A percentile compares a stretch with the other conserved stretches of the same genome.
Evolutionary conservation across 441 rosid species (phyloP).

Genomic region (Viola pubescens): DNA sequence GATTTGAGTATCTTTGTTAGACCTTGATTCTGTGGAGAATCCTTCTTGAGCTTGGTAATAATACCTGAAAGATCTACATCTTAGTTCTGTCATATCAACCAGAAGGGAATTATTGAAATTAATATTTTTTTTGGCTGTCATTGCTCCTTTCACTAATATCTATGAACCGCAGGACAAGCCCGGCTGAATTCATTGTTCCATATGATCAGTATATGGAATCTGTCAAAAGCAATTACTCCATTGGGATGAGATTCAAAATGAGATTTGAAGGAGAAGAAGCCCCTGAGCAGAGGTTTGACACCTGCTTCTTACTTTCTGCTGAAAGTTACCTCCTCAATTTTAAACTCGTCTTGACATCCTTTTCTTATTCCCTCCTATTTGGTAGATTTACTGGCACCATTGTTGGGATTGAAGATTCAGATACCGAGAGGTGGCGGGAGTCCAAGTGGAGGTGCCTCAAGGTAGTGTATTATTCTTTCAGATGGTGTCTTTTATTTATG

Average conservation of each 20-base stretch:
- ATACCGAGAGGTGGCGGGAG: constrained; percentile 62
- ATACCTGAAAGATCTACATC: not conserved
- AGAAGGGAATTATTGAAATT: too few species aligned
- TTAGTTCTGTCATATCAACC: not conserved
- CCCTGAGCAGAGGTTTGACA: constrained; percentile 83
- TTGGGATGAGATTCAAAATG: constrained; percentile 98
- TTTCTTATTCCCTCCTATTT: not conserved
- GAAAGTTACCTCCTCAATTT: not conserved
- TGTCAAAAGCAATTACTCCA: constrained; percentile 61
- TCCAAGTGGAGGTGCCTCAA: constrained; percentile 96
- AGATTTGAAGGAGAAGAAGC: constrained; percentile 99
- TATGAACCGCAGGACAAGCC: constrained; percentile 68
- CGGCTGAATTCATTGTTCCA: constrained; percentile 93
- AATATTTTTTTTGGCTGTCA: not conserved
- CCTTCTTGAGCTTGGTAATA: not conserved
- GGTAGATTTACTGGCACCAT: constrained; percentile 89
- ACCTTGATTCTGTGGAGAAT: too few species aligned
- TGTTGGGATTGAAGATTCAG: constrained; percentile 80
- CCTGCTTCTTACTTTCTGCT: not conserved
- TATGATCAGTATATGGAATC: constrained; percentile 81
- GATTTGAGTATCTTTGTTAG: too few species aligned
- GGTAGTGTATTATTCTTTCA: constrained; percentile 32
- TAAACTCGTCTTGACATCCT: not conserved
- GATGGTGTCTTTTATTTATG: constrained; percentile 1
- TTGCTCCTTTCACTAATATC: not conserved